Evolutionary conservation across 192 early-diverging fungal genomes (phyloP).

Genomic region (Linnemannia elongata): DNA sequence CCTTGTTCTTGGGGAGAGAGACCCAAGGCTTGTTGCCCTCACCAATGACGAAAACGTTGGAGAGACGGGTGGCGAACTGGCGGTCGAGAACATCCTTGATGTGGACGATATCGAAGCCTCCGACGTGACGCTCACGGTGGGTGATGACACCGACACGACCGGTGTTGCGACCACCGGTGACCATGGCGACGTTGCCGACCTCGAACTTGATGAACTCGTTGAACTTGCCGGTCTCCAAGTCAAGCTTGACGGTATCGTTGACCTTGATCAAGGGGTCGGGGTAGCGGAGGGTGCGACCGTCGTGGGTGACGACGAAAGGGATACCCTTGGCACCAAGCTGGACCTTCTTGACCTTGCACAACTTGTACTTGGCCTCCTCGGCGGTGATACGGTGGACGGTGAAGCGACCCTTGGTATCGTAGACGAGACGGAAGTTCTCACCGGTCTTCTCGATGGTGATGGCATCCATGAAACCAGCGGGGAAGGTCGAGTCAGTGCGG

Average conservation of each 20-base stretch:
- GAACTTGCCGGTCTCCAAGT: constrained; percentile 95
- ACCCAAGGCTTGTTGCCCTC: constrained; percentile 93
- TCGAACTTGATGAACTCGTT: constrained; percentile 97
- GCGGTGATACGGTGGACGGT: constrained; percentile 98
- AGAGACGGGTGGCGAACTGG: constrained; percentile 96
- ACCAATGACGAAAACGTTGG: constrained; percentile 84
- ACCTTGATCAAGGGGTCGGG: constrained; percentile 99
- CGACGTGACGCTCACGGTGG: constrained; percentile 96
- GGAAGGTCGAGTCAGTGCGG: constrained; percentile 82
- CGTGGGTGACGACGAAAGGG: constrained; percentile 98
- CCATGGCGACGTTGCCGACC: constrained; percentile 94
- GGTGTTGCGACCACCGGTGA: constrained; percentile 99
- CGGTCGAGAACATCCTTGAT: constrained; percentile 97
- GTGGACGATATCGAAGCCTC: constrained; percentile 99
- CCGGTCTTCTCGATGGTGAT: constrained; percentile 95
- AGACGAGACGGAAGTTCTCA: constrained; percentile 99
- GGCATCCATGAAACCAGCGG: constrained; percentile 81
- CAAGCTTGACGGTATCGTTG: constrained; percentile 99
- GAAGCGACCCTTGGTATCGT: constrained; percentile 99
- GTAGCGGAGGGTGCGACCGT: constrained; percentile 99
- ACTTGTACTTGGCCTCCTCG: constrained; percentile 99
- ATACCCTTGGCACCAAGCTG: constrained; percentile 96
- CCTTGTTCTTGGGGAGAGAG: constrained; percentile 99
- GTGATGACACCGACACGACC: constrained; percentile 97
- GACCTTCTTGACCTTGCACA: constrained; percentile 97